Evolutionary conservation across 495 filamentous ascomycete species (phyloP).

Genomic region (Pseudevernia furfuracea): DNA sequence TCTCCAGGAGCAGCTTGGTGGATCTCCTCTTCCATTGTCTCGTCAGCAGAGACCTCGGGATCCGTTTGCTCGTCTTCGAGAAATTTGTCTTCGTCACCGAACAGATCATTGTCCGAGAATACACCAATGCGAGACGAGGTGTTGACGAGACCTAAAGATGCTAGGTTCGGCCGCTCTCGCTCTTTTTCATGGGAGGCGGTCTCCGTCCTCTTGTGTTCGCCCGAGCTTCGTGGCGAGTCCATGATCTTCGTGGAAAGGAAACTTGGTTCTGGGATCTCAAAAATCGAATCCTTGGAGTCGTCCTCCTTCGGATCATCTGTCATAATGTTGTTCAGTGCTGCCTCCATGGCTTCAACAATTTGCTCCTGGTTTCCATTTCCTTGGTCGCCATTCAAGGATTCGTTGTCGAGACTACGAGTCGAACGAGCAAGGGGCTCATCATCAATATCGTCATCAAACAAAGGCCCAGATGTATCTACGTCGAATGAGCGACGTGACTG

Average conservation of each 20-base stretch:
- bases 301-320: constrained; percentile 62
- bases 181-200: constrained; percentile 40
- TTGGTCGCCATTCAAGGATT: constrained; percentile 42
- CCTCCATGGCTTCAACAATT: constrained; percentile 88
- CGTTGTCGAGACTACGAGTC: constrained; percentile 47
- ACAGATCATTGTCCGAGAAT: constrained; percentile 87
- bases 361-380: constrained; percentile 39
- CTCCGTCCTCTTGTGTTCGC: constrained; percentile 45
- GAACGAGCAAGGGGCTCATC: constrained; percentile 55
- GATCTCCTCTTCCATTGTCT: constrained; percentile 68
- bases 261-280: constrained; percentile 38
- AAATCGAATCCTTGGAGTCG: constrained; percentile 51
- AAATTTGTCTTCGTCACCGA: constrained; percentile 81
- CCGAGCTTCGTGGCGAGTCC: constrained; percentile 47
- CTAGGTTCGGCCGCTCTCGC: constrained; percentile 68
- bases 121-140: constrained; percentile 74
- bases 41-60: constrained; percentile 48
- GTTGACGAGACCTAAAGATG: constrained; percentile 83
- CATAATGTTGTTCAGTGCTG: constrained; percentile 90
- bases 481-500: constrained; percentile 51
- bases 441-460: constrained; percentile 63
- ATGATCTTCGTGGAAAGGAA: constrained; percentile 41
- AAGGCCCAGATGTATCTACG: constrained; percentile 43
- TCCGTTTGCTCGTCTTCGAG: constrained; percentile 80
- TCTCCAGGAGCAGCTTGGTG: constrained; percentile 95